Evolutionary conservation across 345 rosid species (phyloP).

Genomic region (Firmiana major): DNA sequence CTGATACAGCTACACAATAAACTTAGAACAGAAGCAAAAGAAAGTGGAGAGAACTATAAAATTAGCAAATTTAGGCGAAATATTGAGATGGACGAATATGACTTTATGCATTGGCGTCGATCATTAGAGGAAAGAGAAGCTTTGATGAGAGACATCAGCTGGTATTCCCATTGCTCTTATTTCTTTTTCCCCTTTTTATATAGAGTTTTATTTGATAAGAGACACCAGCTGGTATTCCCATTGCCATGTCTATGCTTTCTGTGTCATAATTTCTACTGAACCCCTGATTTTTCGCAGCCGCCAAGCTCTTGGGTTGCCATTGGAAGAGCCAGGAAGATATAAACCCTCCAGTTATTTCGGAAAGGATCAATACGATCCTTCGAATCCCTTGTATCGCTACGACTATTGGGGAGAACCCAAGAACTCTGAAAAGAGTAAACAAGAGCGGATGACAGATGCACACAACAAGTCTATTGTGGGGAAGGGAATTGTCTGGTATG

Average conservation of each 20-base stretch:
- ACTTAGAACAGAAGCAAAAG: constrained; percentile 62
- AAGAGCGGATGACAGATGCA: constrained; percentile 62
- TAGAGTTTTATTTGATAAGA: no score
- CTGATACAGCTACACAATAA: constrained; percentile 61
- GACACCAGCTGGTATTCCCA: no score
- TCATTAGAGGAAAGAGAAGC: constrained; percentile 96
- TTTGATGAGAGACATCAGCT: constrained; percentile 86
- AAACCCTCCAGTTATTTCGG: constrained; percentile 75
- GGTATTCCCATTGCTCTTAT: constrained; percentile 35
- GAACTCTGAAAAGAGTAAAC: constrained; percentile 83
- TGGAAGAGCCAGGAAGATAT: constrained; percentile 93
- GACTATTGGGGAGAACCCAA: constrained; percentile 97
- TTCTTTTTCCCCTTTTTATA: background rate
- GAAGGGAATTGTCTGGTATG: constrained; percentile 74
- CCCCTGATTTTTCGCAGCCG: constrained; percentile 44
- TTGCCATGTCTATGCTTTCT: constrained; percentile 5
- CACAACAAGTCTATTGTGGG: constrained; percentile 89
- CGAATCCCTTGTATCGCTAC: constrained; percentile 68
- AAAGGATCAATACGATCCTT: constrained; percentile 84
- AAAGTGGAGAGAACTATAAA: constrained; percentile 75
- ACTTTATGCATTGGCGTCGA: constrained; percentile 78
- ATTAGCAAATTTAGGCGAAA: constrained; percentile 65
- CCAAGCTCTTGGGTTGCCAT: constrained; percentile 77
- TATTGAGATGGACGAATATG: constrained; percentile 92
- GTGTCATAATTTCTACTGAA: background rate